Base-by-base conservation (phyloP, 177 flowering plant species). In the Vitis hybrid region DNA sequence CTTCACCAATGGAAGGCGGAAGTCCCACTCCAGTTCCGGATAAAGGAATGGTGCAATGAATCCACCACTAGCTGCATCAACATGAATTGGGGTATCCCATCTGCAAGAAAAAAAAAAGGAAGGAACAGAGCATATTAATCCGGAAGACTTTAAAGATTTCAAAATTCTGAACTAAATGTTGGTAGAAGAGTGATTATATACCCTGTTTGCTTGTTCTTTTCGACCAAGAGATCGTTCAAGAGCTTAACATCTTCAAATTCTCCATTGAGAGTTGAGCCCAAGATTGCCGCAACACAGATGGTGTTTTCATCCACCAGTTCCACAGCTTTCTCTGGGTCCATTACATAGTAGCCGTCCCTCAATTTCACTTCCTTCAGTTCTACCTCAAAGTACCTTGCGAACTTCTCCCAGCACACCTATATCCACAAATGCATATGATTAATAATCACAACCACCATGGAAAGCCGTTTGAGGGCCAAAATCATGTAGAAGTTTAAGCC, bases 241-340 rank as follows among this genome's bases (percentile, higher is more conserved):
- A 73, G 84, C 70, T 81, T 78, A 60, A 81, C 82, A 51, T 81
- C 84, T 67, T 81, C 84, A 34, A 81, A 81, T 56, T 80, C 83
- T 11, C 83, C 83, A 54, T 74, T 80, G 50, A 74, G 73, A 19
- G 83, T 80, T 1, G 83, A 78, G 15, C 83, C 83, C 34, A 78
- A 63, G 10, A 78, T 78, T 2, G 77, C 81, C 15, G 79, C 81
- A 26, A 80, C 80, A 50, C 83, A 80, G 31, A 80, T 80, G 22
- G 83, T 80, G 71, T 80, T 77, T 34, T 80, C 83, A 60, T 80
- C 83, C 16, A 80, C 83, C 78, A 80, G 67, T 53, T 80, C 83
- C 62, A 80, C 83, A 5, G 83, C 83, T 51, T 77, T 74, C 10
- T 4, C 74, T 2, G 83, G 83, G 73, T 80, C 83, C 83, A 80